Base-by-base conservation (phyloP, 495 filamentous ascomycete species). In the Lasiosphaeriaceae sp. region DNA sequence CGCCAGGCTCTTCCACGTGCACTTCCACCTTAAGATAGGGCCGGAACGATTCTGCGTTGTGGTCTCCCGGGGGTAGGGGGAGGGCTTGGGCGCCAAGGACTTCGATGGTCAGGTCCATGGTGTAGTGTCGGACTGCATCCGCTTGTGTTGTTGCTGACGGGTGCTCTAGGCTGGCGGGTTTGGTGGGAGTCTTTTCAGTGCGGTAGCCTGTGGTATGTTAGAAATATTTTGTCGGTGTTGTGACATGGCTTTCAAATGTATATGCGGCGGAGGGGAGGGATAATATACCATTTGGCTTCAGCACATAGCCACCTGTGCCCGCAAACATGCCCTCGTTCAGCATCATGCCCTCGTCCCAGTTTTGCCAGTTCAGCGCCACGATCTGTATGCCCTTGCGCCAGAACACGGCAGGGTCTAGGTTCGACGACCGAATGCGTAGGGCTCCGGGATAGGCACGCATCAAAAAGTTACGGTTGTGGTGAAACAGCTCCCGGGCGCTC, bases 311-410 rank as follows among this genome's bases (percentile, higher is more conserved):
- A 4, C 76, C 77, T 2, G 87, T 87, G 11, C 86, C 87, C 3
- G 80, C 79, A 67, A 97, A 97, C 90, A 97, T 93, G 55, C 83
- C 93, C 63, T 91, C 84, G 65, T 96, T 96, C 1, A 96, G 81
- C 93, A 97, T 97, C 88, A 90, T 95, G 12, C 90, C 92, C 55
- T 87, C 85, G 65, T 97, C 93, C 65, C 85, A 84, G 53, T 85
- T 86, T 63, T 97, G 93, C 92, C 93, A 97, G 71, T 97, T 97
- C 41, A 97, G 77, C 2, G 93, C 93, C 0, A 95, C 90, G 45
- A 96, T 86, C 73, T 97, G 93, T 3, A 94, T 88, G 11, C 93
- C 93, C 57, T 89, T 86, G 2, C 89, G 77, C 93, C 93, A 97
- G 76, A 90, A 92, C 31, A 84, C 74, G 1, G 81, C 78, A 1